A percentile compares a stretch with the other conserved stretches of the same genome.
Evolutionary conservation across 2,329 filamentous ascomycete species (phyloP).

Genomic region (Aspergillus sp.): DNA sequence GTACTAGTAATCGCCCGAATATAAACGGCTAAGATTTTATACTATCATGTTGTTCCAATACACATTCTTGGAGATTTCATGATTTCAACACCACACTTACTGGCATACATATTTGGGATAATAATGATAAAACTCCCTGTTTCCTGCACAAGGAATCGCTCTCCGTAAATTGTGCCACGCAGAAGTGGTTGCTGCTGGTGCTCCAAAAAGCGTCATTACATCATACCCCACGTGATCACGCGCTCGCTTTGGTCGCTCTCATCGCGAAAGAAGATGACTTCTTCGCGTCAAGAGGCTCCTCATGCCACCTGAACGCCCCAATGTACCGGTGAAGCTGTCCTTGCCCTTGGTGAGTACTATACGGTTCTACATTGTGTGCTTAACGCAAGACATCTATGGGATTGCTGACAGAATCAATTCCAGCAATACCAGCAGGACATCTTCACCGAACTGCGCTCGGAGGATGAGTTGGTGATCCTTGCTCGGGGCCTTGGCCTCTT

Average conservation of each 20-base stretch:
- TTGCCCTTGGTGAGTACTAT: conserved; percentile 55
- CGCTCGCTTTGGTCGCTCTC: conserved; percentile 15
- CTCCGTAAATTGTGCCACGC: not conserved
- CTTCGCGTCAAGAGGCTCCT: conserved; percentile 31
- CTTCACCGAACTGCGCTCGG: conserved; percentile 82
- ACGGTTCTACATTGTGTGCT: not conserved
- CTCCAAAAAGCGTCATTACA: conserved; percentile 13
- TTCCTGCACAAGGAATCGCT: too few species aligned
- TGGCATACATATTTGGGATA: too few species aligned
- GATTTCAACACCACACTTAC: too few species aligned
- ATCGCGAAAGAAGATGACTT: conserved; percentile 16
- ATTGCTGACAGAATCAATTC: conserved; percentile 19
- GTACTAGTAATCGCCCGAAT: not conserved
- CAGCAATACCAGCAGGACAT: conserved; percentile 90
- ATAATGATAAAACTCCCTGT: too few species aligned
- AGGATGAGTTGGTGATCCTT: conserved; percentile 92
- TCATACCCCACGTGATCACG: conserved; percentile 27
- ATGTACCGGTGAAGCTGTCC: conserved; percentile 62
- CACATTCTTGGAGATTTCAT: too few species aligned
- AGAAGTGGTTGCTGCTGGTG: not conserved
- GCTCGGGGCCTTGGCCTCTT: conserved; percentile 90
- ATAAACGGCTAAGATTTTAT: too few species aligned
- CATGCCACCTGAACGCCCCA: conserved; percentile 47
- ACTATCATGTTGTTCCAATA: too few species aligned
- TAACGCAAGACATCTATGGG: not conserved